Base-by-base conservation (phyloP, 2,329 filamentous ascomycete genomes). In the Escovopsis sp. region DNA sequence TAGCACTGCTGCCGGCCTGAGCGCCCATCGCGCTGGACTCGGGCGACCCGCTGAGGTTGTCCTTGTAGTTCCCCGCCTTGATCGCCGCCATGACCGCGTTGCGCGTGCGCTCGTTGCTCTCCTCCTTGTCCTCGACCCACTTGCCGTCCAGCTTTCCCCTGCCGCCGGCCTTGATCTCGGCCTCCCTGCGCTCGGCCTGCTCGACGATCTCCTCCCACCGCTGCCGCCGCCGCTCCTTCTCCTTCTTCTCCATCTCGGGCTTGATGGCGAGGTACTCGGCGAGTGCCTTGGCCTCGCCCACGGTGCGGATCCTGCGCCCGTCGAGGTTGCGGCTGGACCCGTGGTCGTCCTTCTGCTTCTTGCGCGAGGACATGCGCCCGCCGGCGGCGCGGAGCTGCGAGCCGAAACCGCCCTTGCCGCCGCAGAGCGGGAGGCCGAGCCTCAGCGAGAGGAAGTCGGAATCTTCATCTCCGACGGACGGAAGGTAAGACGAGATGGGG, bases 341-440 rank as follows among this genome's bases (percentile, higher is more conserved):
- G 54, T 93, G 89, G 47, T 86, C 80, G 32, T 94, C 86, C 43
- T 81, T 81, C 55, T 81, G 81, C 70, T 89, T 91, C 67, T 93
- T 93, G 53, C 76, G 75, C n/a, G 84, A 89, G 2, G 87, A 94
- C 91, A 98, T 98, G 65, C 93, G 89, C 34, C 93, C 91, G 57
- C 93, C 91, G 3, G 91, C 91, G 0, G 93, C 91, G 56, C 93
- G 85, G 32, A 98, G 78, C 61, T 98, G 93, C 2, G 89, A 96
- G 41, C 91, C 91, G 58, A 98, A 98, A 55, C 91, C 91, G 61
- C 91, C 91, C 59, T 98, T 98, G 57, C 93, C 93, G 66, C 93
- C 91, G 51, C 81, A 84, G 33, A 95, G 66, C 6, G 83, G 82
- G 2, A 81, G 69, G 7, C 79, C 81, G 27, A 98, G 76, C 41